phyloP scores from a whole-genome alignment of 2,329 filamentous ascomycete genomes.

The Trichoderma koningii region DNA sequence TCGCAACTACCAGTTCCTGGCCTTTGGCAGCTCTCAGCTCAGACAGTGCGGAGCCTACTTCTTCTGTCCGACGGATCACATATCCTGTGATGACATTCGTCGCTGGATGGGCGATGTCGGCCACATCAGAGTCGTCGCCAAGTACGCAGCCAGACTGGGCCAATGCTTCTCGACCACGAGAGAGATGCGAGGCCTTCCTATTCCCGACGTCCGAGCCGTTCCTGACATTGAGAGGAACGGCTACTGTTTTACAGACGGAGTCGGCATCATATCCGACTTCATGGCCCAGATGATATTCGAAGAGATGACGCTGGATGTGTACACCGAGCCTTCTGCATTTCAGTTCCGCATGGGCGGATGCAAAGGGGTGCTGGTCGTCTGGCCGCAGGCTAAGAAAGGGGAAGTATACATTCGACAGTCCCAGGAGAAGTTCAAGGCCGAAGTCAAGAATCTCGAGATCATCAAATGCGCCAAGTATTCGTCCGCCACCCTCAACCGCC shows the following conservation, averaged over 20 bases:
- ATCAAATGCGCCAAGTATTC: conserved; percentile 78
- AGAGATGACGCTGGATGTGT: conserved; percentile 64
- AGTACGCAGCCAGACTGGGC: conserved; percentile 83
- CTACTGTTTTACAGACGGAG: conserved; percentile 84
- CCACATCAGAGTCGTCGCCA: conserved; percentile 81
- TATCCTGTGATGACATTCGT: conserved; percentile 76
- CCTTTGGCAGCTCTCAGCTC: conserved; percentile 94
- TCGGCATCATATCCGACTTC: conserved; percentile 85
- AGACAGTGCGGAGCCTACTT: conserved; percentile 91
- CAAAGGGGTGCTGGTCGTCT: conserved; percentile 84
- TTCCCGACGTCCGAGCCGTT: conserved; percentile 62
- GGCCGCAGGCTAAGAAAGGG: conserved; percentile 64
- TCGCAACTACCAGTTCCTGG: conserved; percentile 83
- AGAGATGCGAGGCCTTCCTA: conserved; percentile 65
- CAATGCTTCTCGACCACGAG: conserved; percentile 96
- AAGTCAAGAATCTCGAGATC: conserved; percentile 76
- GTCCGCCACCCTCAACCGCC: conserved; percentile 80
- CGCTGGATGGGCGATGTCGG: conserved; percentile 83
- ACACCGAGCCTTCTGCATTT: conserved; percentile 72
- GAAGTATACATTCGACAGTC: conserved; percentile 80
- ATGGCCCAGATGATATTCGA: conserved; percentile 72
- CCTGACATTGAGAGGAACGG: conserved; percentile 69
- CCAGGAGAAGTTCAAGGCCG: conserved; percentile 81
- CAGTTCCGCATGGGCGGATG: conserved; percentile 92
- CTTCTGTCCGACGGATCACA: conserved; percentile 69